phyloP scores from a whole-genome alignment of 768 basidiomycete species.

The Termitomyces sp. region DNA sequence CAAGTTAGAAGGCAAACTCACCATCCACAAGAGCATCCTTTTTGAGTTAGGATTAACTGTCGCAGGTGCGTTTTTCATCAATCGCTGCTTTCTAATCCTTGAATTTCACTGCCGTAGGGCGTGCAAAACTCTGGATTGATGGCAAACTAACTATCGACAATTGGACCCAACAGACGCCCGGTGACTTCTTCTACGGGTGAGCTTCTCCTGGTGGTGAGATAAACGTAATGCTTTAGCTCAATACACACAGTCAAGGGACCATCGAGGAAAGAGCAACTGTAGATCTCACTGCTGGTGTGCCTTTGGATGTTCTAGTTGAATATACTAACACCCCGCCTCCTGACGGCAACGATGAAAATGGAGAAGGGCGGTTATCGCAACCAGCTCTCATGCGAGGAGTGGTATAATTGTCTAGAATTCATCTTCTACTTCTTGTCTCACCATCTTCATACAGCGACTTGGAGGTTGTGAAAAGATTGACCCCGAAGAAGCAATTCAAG shows the following conservation, averaged over 20 bases:
- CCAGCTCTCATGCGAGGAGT: conserved; percentile 68
- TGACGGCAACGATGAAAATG: conserved; percentile 34
- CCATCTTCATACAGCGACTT: conserved; percentile 37
- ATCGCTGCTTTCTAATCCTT: neutral
- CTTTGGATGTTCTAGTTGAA: conserved; percentile 52
- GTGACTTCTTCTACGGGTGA: conserved; percentile 67
- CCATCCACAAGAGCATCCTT: conserved; percentile 38
- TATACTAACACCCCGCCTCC: conserved; percentile 60
- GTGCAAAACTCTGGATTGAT: conserved; percentile 61
- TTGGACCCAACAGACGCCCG: conserved; percentile 62
- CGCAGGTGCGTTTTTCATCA: conserved; percentile 33
- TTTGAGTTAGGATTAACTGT: conserved; percentile 64
- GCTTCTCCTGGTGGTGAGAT: neutral
- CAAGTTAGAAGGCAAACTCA: conserved; percentile 49
- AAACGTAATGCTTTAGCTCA: neutral
- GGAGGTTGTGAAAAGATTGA: conserved; percentile 66
- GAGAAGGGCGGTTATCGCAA: conserved; percentile 44
- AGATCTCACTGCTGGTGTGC: conserved; percentile 37
- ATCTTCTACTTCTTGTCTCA: neutral
- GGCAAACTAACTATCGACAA: conserved; percentile 61
- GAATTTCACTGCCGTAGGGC: conserved; percentile 24
- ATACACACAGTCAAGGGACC: conserved; percentile 47
- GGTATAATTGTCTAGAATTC: conserved; percentile 30
- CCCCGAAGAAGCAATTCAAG: conserved; percentile 46
- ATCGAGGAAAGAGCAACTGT: conserved; percentile 55